Percentiles rank a stretch among this genome's conserved stretches.
These are phyloP conservation scores for Fusarium transvaalense DNA, from an alignment of 2,329 filamentous ascomycete species.

Conservation along the genomic window DNA sequence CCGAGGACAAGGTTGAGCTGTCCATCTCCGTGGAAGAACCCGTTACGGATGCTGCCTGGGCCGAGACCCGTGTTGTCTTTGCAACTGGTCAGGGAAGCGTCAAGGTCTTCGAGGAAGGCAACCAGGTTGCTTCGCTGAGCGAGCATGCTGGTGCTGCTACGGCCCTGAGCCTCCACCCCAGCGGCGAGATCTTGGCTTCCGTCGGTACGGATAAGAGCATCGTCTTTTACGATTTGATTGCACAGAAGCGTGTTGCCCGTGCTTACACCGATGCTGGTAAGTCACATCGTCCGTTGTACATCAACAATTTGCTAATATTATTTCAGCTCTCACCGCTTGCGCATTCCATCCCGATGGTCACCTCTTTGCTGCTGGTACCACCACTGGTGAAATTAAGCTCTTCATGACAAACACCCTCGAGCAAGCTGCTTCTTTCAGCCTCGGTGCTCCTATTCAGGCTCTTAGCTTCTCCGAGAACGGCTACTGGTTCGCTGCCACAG, in stretches of 20 bases:
- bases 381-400: constrained; percentile 84
- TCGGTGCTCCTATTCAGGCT: constrained; percentile 77
- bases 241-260: constrained; percentile 77
- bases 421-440: constrained; percentile 78
- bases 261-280: constrained; percentile 84
- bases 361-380: constrained; percentile 86
- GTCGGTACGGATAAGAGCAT: constrained; percentile 94
- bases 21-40: constrained; percentile 75
- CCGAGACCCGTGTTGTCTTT: constrained; percentile 75
- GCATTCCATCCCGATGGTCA: constrained; percentile 98
- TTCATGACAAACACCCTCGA: constrained; percentile 87
- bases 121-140: constrained; percentile 76
- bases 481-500: constrained; percentile 90
- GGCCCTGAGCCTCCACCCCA: constrained; percentile 83
- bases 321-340: constrained; percentile 76
- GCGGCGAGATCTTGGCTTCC: constrained; percentile 84
- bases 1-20: constrained; percentile 75
- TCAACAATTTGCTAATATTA: constrained; percentile 9
- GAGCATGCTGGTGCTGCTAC: constrained; percentile 87
- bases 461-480: constrained; percentile 96
- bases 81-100: constrained; percentile 81
- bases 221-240: constrained; percentile 84
- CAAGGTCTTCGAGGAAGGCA: constrained; percentile 81
- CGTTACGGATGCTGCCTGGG: constrained; percentile 75
- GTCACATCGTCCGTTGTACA: constrained; percentile 51